Evolutionary conservation across 192 early-diverging fungal species (phyloP), one percentile per base, ranked within the genome.

Genomic region (Coemansia reversa): DNA sequence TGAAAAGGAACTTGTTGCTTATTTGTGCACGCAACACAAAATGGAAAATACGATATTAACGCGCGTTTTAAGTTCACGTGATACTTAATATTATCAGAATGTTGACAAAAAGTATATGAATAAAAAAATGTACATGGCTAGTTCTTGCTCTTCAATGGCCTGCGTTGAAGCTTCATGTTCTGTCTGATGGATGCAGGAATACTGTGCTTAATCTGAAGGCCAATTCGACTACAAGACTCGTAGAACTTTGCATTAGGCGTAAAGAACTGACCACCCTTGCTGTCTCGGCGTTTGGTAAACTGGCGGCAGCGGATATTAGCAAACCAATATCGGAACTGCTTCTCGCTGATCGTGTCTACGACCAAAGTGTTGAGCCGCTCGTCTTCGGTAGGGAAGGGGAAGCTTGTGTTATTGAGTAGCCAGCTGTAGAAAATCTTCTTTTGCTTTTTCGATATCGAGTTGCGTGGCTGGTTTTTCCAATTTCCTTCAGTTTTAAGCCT

Each of bases 241-340:
- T 75, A 75, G 32, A 75, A 75, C 60, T 75, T 75, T 58, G 73
- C 66, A 56, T 66, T 69, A 51, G 73, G 73, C n/a, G 51, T 55
- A 62, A 75, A 75, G 39, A 52, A 69, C 27, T 65, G 52, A 12
- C 59, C 54, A 25, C 67, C 73, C 20, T 69, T 60, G 29, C 32
- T 2, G 25, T 60, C 54, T 1, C 73, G 58, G 39, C 66, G 62
- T 55, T 75, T 75, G 53, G 52, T 50, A 24, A 75, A 75, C 55
- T 75, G 73, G 32, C 73, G 73, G 55, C 73, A 66, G 45, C 73
- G 73, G 42, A 75, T 69, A 56, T 75, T 75, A 48, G 73, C 73
- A 69, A 75, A 75, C 73, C 73, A 75, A 51, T 75, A 75, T 60
- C 66, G 65, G 59, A 75, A 75, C 42, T 75, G 67, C 35, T 65